Evolutionary conservation across 306 rosid species (phyloP).

Genomic region (Castanospermum australe): DNA sequence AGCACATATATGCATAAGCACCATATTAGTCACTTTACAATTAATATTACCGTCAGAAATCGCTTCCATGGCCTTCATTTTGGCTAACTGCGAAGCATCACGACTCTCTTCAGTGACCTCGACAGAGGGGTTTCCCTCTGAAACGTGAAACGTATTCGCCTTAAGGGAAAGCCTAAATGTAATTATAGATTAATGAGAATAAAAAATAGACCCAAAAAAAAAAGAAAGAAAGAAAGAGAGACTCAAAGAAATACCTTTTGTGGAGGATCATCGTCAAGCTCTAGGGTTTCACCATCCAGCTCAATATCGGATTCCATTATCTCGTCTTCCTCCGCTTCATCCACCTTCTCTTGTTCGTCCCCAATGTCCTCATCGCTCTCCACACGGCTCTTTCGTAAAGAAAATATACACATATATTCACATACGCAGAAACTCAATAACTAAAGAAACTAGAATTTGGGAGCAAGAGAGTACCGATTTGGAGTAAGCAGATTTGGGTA

Average conservation of each 20-base stretch:
- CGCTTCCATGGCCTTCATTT: slow-evolving; percentile 73
- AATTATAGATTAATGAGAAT: not conserved
- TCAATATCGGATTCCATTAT: slow-evolving; percentile 83
- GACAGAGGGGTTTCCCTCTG: slow-evolving; percentile 75
- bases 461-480: slow-evolving; percentile 51
- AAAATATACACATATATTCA: not conserved
- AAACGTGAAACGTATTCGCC: slow-evolving; percentile 16
- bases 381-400: slow-evolving; percentile 36
- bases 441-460: not conserved
- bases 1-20: not conserved
- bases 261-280: slow-evolving; percentile 80
- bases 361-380: slow-evolving; percentile 73
- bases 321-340: slow-evolving; percentile 76
- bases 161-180: not conserved
- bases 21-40: not conserved
- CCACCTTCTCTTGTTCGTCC: slow-evolving; percentile 38
- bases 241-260: slow-evolving; percentile 54
- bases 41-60: slow-evolving; percentile 64
- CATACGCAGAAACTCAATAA: not conserved
- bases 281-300: slow-evolving; percentile 78
- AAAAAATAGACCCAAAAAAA: too few species aligned
- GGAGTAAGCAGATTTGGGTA: slow-evolving; percentile 56
- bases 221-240: too few species aligned
- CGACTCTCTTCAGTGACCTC: slow-evolving; percentile 85
- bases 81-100: slow-evolving; percentile 71